phyloP scores from a whole-genome alignment of 148 eudicot species.

The Rhododendron molle region DNA sequence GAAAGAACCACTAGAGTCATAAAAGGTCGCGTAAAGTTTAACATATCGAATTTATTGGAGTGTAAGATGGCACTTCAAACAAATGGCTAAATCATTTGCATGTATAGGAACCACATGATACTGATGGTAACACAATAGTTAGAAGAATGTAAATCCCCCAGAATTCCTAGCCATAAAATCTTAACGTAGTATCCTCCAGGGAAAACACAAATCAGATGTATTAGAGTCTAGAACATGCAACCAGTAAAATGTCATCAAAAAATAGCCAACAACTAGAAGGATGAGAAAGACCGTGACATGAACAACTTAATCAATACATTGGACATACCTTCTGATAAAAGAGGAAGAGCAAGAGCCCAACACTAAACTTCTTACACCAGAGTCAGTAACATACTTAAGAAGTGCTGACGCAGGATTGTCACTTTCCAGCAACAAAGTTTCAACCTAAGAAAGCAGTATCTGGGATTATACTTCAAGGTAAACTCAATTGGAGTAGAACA shows the following conservation, averaged over 20 bases:
- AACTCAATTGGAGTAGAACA: background rate
- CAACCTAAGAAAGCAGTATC: slow-evolving; percentile 29
- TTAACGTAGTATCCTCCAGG: background rate
- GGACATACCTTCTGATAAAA: slow-evolving; percentile 49
- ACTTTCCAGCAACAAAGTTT: slow-evolving; percentile 63
- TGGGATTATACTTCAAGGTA: background rate
- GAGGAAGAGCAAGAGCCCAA: slow-evolving; percentile 71
- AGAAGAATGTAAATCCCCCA: background rate
- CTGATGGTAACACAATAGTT: background rate
- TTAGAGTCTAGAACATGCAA: background rate
- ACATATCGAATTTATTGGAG: background rate
- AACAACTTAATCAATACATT: background rate
- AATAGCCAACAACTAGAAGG: background rate
- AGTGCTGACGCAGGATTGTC: slow-evolving; percentile 57
- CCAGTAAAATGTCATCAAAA: background rate
- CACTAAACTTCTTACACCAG: slow-evolving; percentile 50
- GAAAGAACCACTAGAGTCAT: background rate
- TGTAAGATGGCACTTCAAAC: background rate
- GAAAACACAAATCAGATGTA: background rate
- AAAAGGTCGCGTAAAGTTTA: background rate
- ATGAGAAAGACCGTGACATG: background rate
- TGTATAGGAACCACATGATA: background rate
- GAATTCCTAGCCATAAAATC: background rate
- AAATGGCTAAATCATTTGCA: background rate
- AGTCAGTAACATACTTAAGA: slow-evolving; percentile 38